Conservation (phyloP, 1,139 yeast species). For the Suhomyces bolitotheri region DNA sequence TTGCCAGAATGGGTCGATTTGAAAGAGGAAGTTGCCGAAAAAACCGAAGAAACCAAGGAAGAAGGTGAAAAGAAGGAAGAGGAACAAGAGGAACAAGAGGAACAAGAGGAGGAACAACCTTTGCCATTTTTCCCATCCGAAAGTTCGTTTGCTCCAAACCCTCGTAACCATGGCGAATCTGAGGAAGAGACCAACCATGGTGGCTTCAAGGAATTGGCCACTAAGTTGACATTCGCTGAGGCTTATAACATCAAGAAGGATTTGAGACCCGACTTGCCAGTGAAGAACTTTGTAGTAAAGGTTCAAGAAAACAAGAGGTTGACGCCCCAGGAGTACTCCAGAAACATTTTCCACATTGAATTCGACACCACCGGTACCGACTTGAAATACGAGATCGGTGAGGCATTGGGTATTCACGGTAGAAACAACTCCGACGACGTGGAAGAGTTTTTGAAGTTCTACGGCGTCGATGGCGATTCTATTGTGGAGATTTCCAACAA, state of each 20-base stretch:
- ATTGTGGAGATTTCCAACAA: slow-evolving; percentile 71
- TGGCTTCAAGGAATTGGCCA: slow-evolving; percentile 58
- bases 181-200: slow-evolving; percentile 39
- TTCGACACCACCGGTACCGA: slow-evolving; percentile 92
- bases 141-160: slow-evolving; percentile 61
- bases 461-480: slow-evolving; percentile 69
- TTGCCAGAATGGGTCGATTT: slow-evolving; percentile 46
- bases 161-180: slow-evolving; percentile 43
- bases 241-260: slow-evolving; percentile 58
- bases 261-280: slow-evolving; percentile 89
- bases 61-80: slow-evolving; percentile 21
- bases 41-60: slow-evolving; percentile 20
- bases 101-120: slow-evolving; percentile 20
- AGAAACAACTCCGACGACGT: slow-evolving; percentile 72
- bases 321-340: slow-evolving; percentile 87
- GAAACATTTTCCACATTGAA: slow-evolving; percentile 96
- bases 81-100: slow-evolving; percentile 16
- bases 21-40: slow-evolving; percentile 21
- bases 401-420: slow-evolving; percentile 94
- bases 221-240: slow-evolving; percentile 77
- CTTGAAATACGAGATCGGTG: slow-evolving; percentile 89
- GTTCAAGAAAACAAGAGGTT: slow-evolving; percentile 91
- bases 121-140: slow-evolving; percentile 58
- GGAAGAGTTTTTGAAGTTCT: slow-evolving; percentile 64
- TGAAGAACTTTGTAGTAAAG: slow-evolving; percentile 80